Evolutionary conservation across 1,139 yeast species (phyloP), one percentile per base, ranked within the genome.

Genomic region (Blastobotrys raffinosifermentans): DNA sequence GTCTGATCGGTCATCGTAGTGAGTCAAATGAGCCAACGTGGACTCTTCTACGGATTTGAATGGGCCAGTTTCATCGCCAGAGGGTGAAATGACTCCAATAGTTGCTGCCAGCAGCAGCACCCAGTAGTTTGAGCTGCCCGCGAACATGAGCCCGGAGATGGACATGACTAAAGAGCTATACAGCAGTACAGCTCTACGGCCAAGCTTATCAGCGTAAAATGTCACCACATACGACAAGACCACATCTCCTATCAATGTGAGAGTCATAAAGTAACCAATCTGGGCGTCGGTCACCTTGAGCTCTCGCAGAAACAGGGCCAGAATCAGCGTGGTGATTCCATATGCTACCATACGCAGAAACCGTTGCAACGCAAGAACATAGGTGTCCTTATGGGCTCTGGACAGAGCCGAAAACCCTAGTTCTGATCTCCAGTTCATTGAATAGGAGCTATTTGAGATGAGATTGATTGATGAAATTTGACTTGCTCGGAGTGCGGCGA

Each of bases 51-150:
- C 77, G 1, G 94, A 77, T 53, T 84, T 81, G 61, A 87, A 87
- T 0, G 96, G 96, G 0, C 96, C 96, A 0, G 91, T 85, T 54
- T 87, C 96, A 51, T 81, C 91, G 11, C 96, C 95, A 26, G 89
- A 77, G 1, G 96, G 94, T 1, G 95, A 84, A 4, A 87, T 81
- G 9, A 87, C 75, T 26, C 85, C 85, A 35, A 77, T 44, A 4
- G 71, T 66, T 1, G 84, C 79, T 2, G 94, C 94, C 3, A 70
- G 19, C 21, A 87, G 63, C 31, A 87, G 63, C 0, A 80, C 43
- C 50, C 64, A 58, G 54, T 67, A 84, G 49, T 75, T 72, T 17
- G 73, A 57, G 32, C 67, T 61, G 16, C 61, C 58, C 13, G 80
- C 73, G 60, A 87, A 87, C 0, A 75, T 70, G 1, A 73, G 41